A percentile compares a stretch with the other conserved stretches of the same genome.
Conservation (phyloP, 73 alveolate genomes). For the Tetrahymena thermophila region DNA sequence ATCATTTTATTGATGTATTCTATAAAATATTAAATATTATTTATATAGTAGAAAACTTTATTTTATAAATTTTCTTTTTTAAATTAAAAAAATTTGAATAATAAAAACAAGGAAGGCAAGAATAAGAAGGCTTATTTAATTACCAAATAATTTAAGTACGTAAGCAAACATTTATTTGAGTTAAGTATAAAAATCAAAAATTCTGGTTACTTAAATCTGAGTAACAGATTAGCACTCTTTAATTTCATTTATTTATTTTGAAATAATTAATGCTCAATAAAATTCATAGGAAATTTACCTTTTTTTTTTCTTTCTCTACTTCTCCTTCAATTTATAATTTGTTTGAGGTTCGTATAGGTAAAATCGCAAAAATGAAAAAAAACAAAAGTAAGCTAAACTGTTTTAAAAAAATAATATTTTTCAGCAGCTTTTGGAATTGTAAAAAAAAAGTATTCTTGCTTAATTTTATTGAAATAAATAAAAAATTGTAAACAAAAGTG, state of each 20-base stretch:
- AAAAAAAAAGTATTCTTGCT: too few species aligned
- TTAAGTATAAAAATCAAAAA: not conserved
- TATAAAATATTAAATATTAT: too few species aligned
- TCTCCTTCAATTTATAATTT: not conserved
- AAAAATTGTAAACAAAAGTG: too few species aligned
- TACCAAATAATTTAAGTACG: too few species aligned
- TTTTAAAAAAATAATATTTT: too few species aligned
- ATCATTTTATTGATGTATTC: too few species aligned
- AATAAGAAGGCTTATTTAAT: not conserved
- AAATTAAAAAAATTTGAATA: too few species aligned
- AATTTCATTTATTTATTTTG: not conserved
- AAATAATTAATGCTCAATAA: not conserved
- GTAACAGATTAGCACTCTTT: not conserved
- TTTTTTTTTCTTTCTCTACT: too few species aligned
- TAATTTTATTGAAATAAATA: too few species aligned
- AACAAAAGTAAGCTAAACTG: not conserved
- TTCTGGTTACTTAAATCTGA: not conserved
- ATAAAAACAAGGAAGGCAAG: not conserved
- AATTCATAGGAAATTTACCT: not conserved
- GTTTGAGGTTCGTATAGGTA: not conserved
- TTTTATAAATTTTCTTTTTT: too few species aligned
- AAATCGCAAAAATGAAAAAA: not conserved
- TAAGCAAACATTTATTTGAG: not conserved
- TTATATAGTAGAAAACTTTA: not conserved
- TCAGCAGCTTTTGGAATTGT: not conserved